Evolutionary conservation across 164 flowering plant genomes (phyloP).

Genomic region (Warburgia ugandensis): DNA sequence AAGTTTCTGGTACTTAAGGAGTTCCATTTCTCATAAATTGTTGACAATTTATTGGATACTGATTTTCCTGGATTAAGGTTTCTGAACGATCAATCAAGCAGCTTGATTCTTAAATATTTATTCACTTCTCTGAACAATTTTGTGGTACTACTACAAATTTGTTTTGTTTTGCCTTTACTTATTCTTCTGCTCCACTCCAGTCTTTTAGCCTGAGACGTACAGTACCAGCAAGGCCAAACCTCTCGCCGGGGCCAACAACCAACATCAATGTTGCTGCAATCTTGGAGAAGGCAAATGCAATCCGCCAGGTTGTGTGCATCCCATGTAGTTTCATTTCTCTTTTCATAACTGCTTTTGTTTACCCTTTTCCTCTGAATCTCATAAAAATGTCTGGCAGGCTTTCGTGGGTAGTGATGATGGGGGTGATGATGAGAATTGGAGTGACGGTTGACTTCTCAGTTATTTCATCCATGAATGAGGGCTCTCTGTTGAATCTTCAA

Average conservation of each 20-base stretch:
- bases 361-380: neutral
- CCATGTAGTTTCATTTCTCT: slow-evolving; percentile 6
- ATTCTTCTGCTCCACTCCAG: slow-evolving; percentile 42
- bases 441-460: slow-evolving; percentile 55
- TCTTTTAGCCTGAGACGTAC: slow-evolving; percentile 75
- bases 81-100: too few relatives aligned
- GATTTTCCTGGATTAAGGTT: too few relatives aligned
- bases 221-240: slow-evolving; percentile 27
- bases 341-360: neutral
- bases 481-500: too few relatives aligned
- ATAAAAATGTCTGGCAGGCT: slow-evolving; percentile 34
- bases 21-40: too few relatives aligned
- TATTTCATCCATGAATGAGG: too few relatives aligned
- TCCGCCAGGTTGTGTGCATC: slow-evolving; percentile 61
- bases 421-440: slow-evolving; percentile 73
- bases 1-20: too few relatives aligned
- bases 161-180: too few relatives aligned
- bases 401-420: slow-evolving; percentile 65
- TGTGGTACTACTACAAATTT: neutral
- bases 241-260: slow-evolving; percentile 27
- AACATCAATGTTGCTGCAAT: slow-evolving; percentile 62
- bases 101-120: too few relatives aligned
- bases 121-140: neutral
- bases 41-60: too few relatives aligned
- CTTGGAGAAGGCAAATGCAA: slow-evolving; percentile 83